These are phyloP conservation scores for Westerdykella aurantiaca DNA, from an alignment of 2,329 filamentous ascomycete species.

Conservation along the genomic window DNA sequence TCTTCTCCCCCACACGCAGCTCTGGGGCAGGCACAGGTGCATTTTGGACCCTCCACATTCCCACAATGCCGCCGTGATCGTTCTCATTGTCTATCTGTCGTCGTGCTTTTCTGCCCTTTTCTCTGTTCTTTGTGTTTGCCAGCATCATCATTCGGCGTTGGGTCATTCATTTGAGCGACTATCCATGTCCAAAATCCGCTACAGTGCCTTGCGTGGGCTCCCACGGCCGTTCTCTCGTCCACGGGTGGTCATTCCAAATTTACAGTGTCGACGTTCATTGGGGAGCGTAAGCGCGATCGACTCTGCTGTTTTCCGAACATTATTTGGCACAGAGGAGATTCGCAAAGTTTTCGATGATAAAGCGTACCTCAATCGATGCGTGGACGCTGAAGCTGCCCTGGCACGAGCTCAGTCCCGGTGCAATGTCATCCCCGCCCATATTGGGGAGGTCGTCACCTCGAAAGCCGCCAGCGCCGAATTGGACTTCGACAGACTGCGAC, in stretches of 20 bases:
- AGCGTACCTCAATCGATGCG: conserved; percentile 45
- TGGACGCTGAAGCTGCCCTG: conserved; percentile 49
- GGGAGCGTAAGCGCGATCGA: conserved; percentile 41
- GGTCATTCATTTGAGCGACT: conserved; percentile 6
- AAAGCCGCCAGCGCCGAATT: conserved; percentile 32
- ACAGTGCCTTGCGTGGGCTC: neutral
- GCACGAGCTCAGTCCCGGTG: conserved; percentile 47
- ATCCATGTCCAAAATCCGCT: conserved; percentile 26
- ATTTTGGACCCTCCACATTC: neutral
- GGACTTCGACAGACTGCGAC: conserved; percentile 41
- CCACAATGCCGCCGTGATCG: too few relatives aligned
- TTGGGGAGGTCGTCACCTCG: conserved; percentile 28
- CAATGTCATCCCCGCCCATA: conserved; percentile 43
- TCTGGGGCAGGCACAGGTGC: neutral
- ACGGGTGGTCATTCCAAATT: neutral
- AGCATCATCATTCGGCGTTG: conserved; percentile 3
- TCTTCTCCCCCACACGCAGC: conserved; percentile 23
- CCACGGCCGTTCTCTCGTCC: neutral
- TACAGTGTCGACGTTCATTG: conserved; percentile 13
- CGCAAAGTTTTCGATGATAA: conserved; percentile 48
- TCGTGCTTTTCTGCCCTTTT: conserved; percentile 7
- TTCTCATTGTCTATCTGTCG: conserved; percentile 9
- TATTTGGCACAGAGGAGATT: conserved; percentile 50
- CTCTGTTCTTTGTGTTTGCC: conserved; percentile 3
- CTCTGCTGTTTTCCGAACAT: conserved; percentile 47